Base-by-base conservation (phyloP, 352 stramenopile genomes). In the Phytopythium boreale region DNA sequence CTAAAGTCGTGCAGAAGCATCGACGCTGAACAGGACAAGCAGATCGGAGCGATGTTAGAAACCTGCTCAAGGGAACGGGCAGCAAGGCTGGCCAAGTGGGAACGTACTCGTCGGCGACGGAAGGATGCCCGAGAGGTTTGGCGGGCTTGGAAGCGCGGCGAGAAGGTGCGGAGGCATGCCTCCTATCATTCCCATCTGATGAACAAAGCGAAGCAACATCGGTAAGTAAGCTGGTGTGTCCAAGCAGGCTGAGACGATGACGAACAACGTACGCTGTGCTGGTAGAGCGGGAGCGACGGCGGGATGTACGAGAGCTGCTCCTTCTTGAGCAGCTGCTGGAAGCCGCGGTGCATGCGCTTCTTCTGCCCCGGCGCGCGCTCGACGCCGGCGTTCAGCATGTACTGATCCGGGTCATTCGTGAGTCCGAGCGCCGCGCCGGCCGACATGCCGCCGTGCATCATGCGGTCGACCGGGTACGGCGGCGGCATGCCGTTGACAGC, bases 1-100 rank as follows among this genome's bases (percentile, higher is more conserved):
- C 82, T 93, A 65, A 93, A 91, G 10, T 93, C 84, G 51, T 93
- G 82, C 31, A 93, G 69, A 12, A 93, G 71, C 84, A 93, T 91
- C 39, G 76, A 87, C 1, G 84, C 82, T 86, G 59, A 53, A 72
- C 62, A 11, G 64, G 20, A 24, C 17, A 49, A 46, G 17, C 59
- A 12, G 15, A 15, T 36, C 31, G 8, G 49, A 56, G n/a, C 4
- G 2, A 36, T 17, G 11, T 36, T 34, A 55, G n/a, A 22, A 14
- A n/a, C 7, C 3, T 34, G 29, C 3, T 7, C 29, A 34, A 34
- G 3, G 29, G 29, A 3, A 34, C 29, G 29, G 29, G 29, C 29
- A 34, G 29, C 29, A 34, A 3, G 29, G 7, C n/a, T n/a, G n/a
- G n/a, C n/a, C n/a, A n/a, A n/a, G n/a, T n/a, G n/a, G 63, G 56